These are phyloP conservation scores for Populus deltoides DNA, from an alignment of 345 rosid species.

Conservation along the genomic window DNA sequence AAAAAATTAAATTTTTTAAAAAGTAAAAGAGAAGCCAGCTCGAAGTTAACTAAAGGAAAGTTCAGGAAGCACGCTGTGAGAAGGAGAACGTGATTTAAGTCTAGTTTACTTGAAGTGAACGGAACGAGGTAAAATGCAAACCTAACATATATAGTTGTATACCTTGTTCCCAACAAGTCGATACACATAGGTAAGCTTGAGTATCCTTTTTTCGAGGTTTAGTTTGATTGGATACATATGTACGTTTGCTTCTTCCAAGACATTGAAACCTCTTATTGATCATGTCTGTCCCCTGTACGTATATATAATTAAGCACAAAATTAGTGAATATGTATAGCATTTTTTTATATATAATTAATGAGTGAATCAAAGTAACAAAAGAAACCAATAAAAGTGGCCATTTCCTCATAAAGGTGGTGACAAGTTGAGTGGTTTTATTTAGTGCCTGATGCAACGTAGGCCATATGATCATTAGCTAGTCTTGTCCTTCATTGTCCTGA, in stretches of 20 bases:
- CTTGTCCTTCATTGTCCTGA: neutral
- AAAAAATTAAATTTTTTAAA: too few species aligned
- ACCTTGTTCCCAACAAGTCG: neutral
- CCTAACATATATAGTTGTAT: neutral
- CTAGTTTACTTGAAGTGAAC: neutral
- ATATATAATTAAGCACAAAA: neutral
- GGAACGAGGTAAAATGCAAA: neutral
- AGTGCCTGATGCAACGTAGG: slow-evolving; percentile 22
- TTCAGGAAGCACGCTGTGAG: neutral
- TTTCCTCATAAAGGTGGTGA: slow-evolving; percentile 3
- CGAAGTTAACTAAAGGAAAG: neutral
- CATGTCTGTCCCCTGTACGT: neutral
- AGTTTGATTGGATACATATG: neutral
- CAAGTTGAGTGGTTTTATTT: neutral
- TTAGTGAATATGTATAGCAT: neutral
- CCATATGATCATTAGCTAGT: slow-evolving; percentile 12
- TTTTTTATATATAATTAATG: neutral
- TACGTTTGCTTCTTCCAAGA: neutral
- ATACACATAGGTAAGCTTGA: neutral
- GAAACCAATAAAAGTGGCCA: neutral
- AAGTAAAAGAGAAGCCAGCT: too few species aligned
- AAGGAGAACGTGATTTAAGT: neutral
- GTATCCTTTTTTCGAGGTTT: neutral
- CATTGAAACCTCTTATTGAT: neutral
- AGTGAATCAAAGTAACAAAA: neutral